Evolutionary conservation across 2,329 filamentous ascomycete species (phyloP), one percentile per base, ranked within the genome.

Genomic region (Septoria linicola): DNA sequence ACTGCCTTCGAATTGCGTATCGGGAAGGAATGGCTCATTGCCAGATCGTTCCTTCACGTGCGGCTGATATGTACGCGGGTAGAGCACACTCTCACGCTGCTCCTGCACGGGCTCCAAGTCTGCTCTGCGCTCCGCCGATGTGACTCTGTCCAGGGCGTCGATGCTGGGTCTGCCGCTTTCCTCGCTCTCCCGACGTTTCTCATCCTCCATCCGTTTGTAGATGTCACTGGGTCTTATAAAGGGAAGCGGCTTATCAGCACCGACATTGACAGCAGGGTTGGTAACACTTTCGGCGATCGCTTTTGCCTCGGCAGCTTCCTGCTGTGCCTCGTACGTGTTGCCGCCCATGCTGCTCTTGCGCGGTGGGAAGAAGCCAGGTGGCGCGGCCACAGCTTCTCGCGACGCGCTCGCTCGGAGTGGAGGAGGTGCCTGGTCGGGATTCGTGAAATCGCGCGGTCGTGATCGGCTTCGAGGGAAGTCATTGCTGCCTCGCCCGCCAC

Each of bases 201-300:
- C 85, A 59, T 88, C 84, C 45, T 81, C 81, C 67, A 85, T 76
- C 4, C 85, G 81, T 63, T 80, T 85, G 67, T 92, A 91, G 35
- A 91, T 85, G 59, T 95, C 88, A 10, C 85, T 80, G 1, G 89
- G 87, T 31, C 87, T 78, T 49, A 89, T 77, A 59, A 92, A 84
- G 0, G 83, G 79, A 16, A 81, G 70, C 1, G 80, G 67, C 59
- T 83, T 84, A 42, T 72, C 66, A 8, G 39, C 50, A 16, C 50
- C 50, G 2, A 21, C 34, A 14, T 47, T 40, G 10, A 48, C 36
- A 19, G 60, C 44, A 39, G 54, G 45, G 30, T 41, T 39, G 16
- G 45, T 34, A 13, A 55, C 16, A 16, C 51, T 52, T 14, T 51
- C 48, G 27, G 58, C 53, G 34, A 56, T 56, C 11, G 53, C 53